These are phyloP conservation scores for Pharnaceum exiguum DNA, from an alignment of 148 eudicot species.

Conservation along the genomic window DNA sequence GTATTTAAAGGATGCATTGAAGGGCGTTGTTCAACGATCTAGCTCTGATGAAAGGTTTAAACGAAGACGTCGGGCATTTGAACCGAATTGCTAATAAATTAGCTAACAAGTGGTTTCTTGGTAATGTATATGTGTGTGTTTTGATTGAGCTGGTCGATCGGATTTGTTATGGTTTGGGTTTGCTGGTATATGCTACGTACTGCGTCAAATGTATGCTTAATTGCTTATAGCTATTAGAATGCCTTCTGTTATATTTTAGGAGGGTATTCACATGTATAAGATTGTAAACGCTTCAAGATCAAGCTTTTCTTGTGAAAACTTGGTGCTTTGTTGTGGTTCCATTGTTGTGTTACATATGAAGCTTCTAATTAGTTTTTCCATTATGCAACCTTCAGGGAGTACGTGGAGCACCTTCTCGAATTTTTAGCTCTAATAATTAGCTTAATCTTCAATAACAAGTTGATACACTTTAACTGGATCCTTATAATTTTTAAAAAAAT, in stretches of 20 bases:
- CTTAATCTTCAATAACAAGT: too few species aligned
- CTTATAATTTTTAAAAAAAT: too few species aligned
- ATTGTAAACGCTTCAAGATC: slow-evolving; percentile 4
- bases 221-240: neutral
- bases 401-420: too few species aligned
- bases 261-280: neutral
- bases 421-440: too few species aligned
- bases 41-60: slow-evolving; percentile 24
- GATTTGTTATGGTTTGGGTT: slow-evolving; percentile 2
- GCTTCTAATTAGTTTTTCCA: too few species aligned
- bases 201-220: slow-evolving; percentile 5
- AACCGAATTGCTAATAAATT: slow-evolving; percentile 3
- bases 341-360: too few species aligned
- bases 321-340: too few species aligned
- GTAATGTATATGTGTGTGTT: slow-evolving; percentile 1
- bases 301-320: slow-evolving; percentile 4
- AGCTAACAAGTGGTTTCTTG: neutral
- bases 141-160: neutral
- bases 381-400: too few species aligned
- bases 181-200: neutral
- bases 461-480: too few species aligned
- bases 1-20: slow-evolving; percentile 33
- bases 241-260: too few species aligned
- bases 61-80: slow-evolving; percentile 30
- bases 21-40: slow-evolving; percentile 30